These are phyloP conservation scores for Pseudogymnoascus sp. DNA, from an alignment of 2,329 filamentous ascomycete species.

Conservation along the genomic window DNA sequence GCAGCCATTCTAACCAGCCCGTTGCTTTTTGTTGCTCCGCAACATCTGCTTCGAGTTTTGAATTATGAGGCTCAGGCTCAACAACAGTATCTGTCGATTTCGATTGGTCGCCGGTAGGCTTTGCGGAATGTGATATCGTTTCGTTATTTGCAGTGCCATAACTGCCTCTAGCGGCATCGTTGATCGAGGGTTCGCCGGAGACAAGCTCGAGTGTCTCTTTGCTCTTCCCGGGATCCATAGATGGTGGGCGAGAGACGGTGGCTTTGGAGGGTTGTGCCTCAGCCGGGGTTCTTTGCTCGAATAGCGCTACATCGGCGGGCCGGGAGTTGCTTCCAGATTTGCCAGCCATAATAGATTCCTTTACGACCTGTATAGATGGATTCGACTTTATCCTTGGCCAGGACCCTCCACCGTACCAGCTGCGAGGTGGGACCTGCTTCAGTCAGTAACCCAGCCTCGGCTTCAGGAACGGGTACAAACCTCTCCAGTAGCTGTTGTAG, in stretches of 20 bases:
- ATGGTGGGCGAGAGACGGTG: constrained; percentile 22
- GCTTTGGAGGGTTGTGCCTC: not conserved
- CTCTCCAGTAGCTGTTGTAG: not conserved
- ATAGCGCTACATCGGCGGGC: constrained; percentile 23
- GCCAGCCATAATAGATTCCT: constrained; percentile 52
- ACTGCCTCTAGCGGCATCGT: not conserved
- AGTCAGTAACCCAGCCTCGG: not conserved
- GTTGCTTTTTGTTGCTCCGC: not conserved
- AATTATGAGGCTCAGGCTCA: not conserved
- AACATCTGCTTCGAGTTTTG: not conserved
- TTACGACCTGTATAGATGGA: constrained; percentile 52
- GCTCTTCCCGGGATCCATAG: constrained; percentile 28
- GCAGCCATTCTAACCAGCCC: constrained; percentile 2
- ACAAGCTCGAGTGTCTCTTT: constrained; percentile 26
- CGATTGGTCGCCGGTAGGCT: not conserved
- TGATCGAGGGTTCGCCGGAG: not conserved
- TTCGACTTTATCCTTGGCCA: constrained; percentile 52
- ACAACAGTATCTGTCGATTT: not conserved
- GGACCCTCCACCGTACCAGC: constrained; percentile 51
- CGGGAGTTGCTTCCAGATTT: constrained; percentile 23
- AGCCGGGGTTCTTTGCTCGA: constrained; percentile 22
- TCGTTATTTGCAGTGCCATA: not conserved
- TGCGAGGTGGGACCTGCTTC: constrained; percentile 23
- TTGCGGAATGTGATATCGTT: not conserved
- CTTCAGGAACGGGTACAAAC: not conserved